phyloP scores from a whole-genome alignment of 2,329 filamentous ascomycete genomes.

The Phaeoacremonium minimum region DNA sequence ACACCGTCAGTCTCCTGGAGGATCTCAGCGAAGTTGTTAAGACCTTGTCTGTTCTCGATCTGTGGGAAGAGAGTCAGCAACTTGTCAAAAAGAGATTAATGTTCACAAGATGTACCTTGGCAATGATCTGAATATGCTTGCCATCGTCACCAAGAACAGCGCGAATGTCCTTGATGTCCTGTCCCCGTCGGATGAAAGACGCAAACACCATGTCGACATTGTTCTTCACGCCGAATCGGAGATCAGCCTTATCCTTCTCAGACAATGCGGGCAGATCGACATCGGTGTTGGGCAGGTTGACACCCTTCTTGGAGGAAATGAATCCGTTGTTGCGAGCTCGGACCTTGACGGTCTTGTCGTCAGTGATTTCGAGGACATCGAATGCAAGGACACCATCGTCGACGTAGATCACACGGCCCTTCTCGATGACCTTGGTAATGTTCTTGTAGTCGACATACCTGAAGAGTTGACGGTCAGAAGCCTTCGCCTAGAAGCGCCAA shows the following conservation, averaged over 20 bases:
- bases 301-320: conserved; percentile 98
- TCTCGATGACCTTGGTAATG: conserved; percentile 95
- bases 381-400: conserved; percentile 98
- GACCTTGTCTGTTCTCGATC: conserved; percentile 99
- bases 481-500: too few relatives aligned
- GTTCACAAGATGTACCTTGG: too few relatives aligned
- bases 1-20: conserved; percentile 94
- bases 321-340: conserved; percentile 94
- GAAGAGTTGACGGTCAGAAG: conserved; percentile 8
- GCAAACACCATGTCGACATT: conserved; percentile 98
- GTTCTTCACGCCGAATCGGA: conserved; percentile 96
- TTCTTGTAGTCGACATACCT: conserved; percentile 99
- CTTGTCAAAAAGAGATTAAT: too few relatives aligned
- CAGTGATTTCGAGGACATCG: conserved; percentile 80
- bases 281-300: conserved; percentile 98
- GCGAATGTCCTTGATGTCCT: conserved; percentile 91
- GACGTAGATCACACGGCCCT: conserved; percentile 92
- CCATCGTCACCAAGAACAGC: conserved; percentile 86
- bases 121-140: conserved; percentile 97
- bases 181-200: conserved; percentile 91
- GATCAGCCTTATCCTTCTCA: conserved; percentile 95
- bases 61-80: too few relatives aligned
- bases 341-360: conserved; percentile 84
- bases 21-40: conserved; percentile 99
- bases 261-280: conserved; percentile 96